Evolutionary conservation across 176 grass and related monocot genomes (phyloP).

Genomic region (Rhynchospora pubera): DNA sequence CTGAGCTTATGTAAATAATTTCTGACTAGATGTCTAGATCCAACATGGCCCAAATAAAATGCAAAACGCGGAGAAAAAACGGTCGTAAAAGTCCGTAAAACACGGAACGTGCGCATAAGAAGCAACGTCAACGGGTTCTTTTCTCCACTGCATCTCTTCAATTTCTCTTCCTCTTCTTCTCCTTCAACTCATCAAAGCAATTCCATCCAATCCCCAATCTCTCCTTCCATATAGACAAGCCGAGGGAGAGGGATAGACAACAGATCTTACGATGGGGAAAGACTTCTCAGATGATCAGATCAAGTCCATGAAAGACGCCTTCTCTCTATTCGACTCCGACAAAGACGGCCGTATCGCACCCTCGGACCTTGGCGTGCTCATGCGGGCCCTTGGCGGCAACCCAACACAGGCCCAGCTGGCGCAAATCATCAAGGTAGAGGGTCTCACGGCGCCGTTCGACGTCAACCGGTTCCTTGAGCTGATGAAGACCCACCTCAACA

Average conservation of each 20-base stretch:
- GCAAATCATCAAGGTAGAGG: constrained; percentile 66
- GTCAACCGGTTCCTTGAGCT: constrained; percentile 85
- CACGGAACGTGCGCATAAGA: not conserved
- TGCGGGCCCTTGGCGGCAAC: constrained; percentile 86
- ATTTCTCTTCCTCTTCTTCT: not conserved
- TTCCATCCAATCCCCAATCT: not conserved
- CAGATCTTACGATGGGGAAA: constrained; percentile 49
- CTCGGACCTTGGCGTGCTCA: constrained; percentile 86
- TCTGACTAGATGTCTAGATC: not conserved
- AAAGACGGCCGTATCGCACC: constrained; percentile 82
- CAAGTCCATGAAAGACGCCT: constrained; percentile 85
- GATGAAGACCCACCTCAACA: constrained; percentile 73
- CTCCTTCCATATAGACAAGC: not conserved
- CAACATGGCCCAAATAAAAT: not conserved
- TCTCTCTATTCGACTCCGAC: constrained; percentile 93
- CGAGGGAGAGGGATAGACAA: not conserved
- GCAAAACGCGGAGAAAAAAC: not conserved
- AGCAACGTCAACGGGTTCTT: constrained; percentile 1
- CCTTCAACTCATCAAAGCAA: not conserved
- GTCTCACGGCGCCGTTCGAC: constrained; percentile 72
- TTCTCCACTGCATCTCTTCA: not conserved
- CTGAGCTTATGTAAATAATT: too few relatives aligned
- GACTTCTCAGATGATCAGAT: constrained; percentile 85
- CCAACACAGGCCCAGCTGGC: constrained; percentile 86
- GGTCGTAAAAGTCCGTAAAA: not conserved